phyloP scores from a whole-genome alignment of 768 basidiomycete species.

The Trametes gibbosa region DNA sequence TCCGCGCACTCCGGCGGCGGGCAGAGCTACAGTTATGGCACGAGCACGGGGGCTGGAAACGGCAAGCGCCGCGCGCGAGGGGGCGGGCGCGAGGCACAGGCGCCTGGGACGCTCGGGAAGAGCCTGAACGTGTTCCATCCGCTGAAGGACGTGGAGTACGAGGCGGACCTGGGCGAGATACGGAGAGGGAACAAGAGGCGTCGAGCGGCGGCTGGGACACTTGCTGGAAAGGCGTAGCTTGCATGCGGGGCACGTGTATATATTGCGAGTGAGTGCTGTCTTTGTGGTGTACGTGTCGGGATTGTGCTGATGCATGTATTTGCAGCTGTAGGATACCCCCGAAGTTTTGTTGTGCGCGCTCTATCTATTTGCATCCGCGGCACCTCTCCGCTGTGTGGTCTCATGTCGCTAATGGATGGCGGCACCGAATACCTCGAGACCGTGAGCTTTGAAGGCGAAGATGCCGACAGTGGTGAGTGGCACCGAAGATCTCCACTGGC shows the following conservation, averaged over 20 bases:
- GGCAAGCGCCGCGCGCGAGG: slow-evolving; percentile 38
- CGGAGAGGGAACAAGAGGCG: slow-evolving; percentile 70
- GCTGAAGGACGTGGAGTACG: slow-evolving; percentile 69
- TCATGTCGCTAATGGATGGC: too few species aligned
- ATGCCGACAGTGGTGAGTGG: too few species aligned
- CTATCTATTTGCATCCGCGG: neutral
- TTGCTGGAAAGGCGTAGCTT: slow-evolving; percentile 21
- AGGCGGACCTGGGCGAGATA: slow-evolving; percentile 76
- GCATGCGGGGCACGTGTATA: neutral
- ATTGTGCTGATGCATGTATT: neutral
- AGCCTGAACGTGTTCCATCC: slow-evolving; percentile 54
- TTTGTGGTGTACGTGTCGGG: neutral
- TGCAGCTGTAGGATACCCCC: slow-evolving; percentile 6
- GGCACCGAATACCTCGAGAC: neutral
- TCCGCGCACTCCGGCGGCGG: slow-evolving; percentile 43
- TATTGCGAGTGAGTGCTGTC: neutral
- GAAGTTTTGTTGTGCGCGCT: neutral
- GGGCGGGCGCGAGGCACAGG: slow-evolving; percentile 51
- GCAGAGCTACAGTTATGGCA: slow-evolving; percentile 20
- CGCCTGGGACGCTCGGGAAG: slow-evolving; percentile 71
- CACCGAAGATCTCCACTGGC: too few species aligned
- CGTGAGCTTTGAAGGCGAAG: too few species aligned
- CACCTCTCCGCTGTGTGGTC: neutral
- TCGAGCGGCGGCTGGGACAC: slow-evolving; percentile 34
- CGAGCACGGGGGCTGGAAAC: slow-evolving; percentile 20